Base-by-base conservation (phyloP, 805 yeast species). In the Debaryomyces prosopidis region DNA sequence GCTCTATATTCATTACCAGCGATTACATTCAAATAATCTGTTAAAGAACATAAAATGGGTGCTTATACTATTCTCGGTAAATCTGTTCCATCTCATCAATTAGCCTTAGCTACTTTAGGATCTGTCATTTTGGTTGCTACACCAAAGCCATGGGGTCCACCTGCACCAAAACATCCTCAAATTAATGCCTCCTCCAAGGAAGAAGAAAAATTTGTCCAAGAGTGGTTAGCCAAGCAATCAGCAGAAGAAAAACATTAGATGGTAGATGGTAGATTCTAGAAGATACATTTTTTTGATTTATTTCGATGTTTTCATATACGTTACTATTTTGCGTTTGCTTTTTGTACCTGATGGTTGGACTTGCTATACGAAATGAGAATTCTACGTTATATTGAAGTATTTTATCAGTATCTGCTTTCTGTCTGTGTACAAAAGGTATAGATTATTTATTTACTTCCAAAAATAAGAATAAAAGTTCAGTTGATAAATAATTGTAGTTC, bases 21-120 rank as follows among this genome's bases (percentile, higher is more conserved):
- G 16, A 30, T 30, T 30, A 30, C 16, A 30, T 30, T 30, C 16
- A 30, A 14, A n/a, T 30, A 30, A 30, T 23, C 2, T 10, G 26
- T 23, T 23, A 34, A 34, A 19, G 6, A 14, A 40, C 34, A 18
- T 26, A 42, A 36, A 65, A 89, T 89, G 96, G 95, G 87, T 70
- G 87, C 89, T 64, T 91, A 91, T 79, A 75, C 75, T 50, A 85
- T 91, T 58, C 75, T 89, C 60, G 98, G 98, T 50, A 89, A 79
- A 75, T 70, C 87, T 53, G 82, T 90, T 60, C 89, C 82, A 60
- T 82, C 97, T 50, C 92, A 90, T 73, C 86, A 66, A 43, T 80
- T 91, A 65, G 86, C 97, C 39, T 66, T 91, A 53, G 94, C 85
- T 55, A 89, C 97, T 36, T 75, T 91, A 58, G 84, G 86, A 52